phyloP scores from a whole-genome alignment of 2,329 filamentous ascomycete species.

The Hypoxylon sp. region DNA sequence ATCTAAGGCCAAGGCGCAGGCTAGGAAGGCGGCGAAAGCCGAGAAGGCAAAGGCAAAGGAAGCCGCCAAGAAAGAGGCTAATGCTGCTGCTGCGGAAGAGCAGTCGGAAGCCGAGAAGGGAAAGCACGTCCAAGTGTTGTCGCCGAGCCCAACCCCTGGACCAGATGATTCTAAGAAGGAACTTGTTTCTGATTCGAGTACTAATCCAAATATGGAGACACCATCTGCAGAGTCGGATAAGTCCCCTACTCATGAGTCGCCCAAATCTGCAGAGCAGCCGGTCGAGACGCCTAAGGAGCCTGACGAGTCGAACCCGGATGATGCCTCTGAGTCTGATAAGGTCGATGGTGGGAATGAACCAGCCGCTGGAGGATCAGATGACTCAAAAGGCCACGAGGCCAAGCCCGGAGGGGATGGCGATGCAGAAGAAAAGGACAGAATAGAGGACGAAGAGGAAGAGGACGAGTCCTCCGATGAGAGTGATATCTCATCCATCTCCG shows the following conservation, averaged over 20 bases:
- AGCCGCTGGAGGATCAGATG: background rate
- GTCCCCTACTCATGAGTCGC: constrained; percentile 4
- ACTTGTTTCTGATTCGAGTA: constrained; percentile 32
- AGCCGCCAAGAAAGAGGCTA: constrained; percentile 35
- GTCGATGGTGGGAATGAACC: constrained; percentile 28
- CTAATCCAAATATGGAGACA: constrained; percentile 29
- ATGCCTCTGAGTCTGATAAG: constrained; percentile 31
- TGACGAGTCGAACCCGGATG: constrained; percentile 24
- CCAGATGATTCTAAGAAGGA: constrained; percentile 31
- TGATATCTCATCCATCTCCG: constrained; percentile 53
- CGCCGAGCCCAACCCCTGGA: constrained; percentile 27
- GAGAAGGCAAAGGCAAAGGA: constrained; percentile 44
- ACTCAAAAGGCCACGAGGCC: constrained; percentile 1
- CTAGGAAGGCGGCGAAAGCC: constrained; percentile 49
- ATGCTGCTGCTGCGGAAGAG: constrained; percentile 12
- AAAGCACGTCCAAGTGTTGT: constrained; percentile 55
- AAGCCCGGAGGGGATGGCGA: background rate
- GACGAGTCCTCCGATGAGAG: constrained; percentile 43
- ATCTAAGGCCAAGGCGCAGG: constrained; percentile 54
- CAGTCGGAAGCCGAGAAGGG: constrained; percentile 38
- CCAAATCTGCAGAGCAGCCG: constrained; percentile 42
- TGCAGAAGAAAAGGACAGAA: constrained; percentile 2
- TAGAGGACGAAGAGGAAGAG: constrained; percentile 38
- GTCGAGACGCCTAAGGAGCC: constrained; percentile 41
- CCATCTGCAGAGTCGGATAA: constrained; percentile 37